Base-by-base conservation (phyloP, 176 grass and related monocot genomes). In the Aegilops sharonensis region DNA sequence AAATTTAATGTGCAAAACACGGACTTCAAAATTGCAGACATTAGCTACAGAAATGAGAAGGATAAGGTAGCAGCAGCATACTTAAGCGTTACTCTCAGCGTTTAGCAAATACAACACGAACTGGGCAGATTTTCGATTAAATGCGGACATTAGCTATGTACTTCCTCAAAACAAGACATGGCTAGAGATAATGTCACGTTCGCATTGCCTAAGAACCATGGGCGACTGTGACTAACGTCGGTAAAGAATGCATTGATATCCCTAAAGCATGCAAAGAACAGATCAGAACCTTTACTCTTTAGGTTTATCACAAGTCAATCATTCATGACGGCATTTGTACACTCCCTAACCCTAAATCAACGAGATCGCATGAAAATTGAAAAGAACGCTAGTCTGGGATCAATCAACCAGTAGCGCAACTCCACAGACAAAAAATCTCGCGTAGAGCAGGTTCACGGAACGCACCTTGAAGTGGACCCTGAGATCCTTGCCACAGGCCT, bases 391-490 rank as follows among this genome's bases (percentile, higher is more conserved):
- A 76, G 70, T 71, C n/a, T 8, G 54, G 25, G 64, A 29, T 4
- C 12, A 83, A 88, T 71, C 52, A 78, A 78, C 20, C 13, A 2
- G 27, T 3, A 15, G 71, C 2, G 23, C 40, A 24, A 54, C 10
- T 17, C 11, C 48, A 35, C 7, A 61, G 35, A 47, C 35, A 9
- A 48, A 61, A 71, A 1, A n/a, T 72, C 9, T 1, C 20, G 13
- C 4, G 11, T 25, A 80, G 18, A n/a, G 30, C 37, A 31, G 54
- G 36, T 39, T 71, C 9, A 18, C 21, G 48, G 64, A 84, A 77
- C 52, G 42, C 42, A 97, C 92, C 92, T 95, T 97, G 83, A 95
- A 97, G 81, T 97, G 95, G 70, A 95, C 92, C 81, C 95, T 92
- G 75, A 93, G 85, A 86, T 97, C 95, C 59, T 79, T 91, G 30